These are phyloP conservation scores for Ophiorrhiza pumila DNA, from an alignment of 257 asterid genomes.

Conservation along the genomic window DNA sequence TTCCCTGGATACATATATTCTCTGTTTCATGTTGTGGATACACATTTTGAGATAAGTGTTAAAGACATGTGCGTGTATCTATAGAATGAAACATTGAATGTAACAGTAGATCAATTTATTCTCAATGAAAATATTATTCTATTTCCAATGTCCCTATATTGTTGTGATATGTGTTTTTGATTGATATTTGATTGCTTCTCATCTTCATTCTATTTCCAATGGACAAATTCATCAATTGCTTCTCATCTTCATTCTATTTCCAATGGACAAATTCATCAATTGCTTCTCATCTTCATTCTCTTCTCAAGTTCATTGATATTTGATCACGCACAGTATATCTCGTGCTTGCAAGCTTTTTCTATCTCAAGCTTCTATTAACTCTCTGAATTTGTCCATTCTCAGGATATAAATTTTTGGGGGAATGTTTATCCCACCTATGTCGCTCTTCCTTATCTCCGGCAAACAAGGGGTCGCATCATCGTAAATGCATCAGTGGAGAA, in stretches of 20 bases:
- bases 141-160: background rate
- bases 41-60: too few relatives aligned
- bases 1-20: too few relatives aligned
- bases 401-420: conserved; percentile 98
- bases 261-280: too few relatives aligned
- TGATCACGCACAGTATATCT: background rate
- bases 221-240: too few relatives aligned
- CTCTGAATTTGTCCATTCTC: conserved; percentile 13
- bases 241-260: background rate
- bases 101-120: too few relatives aligned
- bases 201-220: background rate
- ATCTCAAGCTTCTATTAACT: background rate
- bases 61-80: too few relatives aligned
- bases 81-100: too few relatives aligned
- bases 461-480: conserved; percentile 62
- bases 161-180: background rate
- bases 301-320: background rate
- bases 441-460: conserved; percentile 75
- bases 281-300: background rate
- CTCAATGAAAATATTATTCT: background rate
- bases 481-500: conserved; percentile 87
- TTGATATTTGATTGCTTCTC: too few relatives aligned
- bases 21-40: too few relatives aligned
- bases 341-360: background rate
- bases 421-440: conserved; percentile 90